These are phyloP conservation scores for Akanthomyces dipterigenus DNA, from an alignment of 2,329 filamentous ascomycete genomes.

Conservation along the genomic window DNA sequence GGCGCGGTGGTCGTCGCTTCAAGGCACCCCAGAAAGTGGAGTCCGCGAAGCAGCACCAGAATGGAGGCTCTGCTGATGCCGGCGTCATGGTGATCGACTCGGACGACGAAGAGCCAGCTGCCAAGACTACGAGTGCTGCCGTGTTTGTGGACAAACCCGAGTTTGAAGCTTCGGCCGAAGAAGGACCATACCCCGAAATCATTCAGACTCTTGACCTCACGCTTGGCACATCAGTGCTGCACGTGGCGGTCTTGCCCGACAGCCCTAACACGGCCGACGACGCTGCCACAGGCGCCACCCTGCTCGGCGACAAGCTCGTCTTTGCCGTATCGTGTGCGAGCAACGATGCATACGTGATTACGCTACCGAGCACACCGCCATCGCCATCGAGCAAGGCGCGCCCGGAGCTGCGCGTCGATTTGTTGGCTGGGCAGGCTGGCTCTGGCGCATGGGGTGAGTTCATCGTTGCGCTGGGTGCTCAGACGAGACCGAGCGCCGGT, in stretches of 20 bases:
- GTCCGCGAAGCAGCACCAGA: conserved; percentile 37
- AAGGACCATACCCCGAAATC: conserved; percentile 47
- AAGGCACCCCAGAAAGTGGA: conserved; percentile 36
- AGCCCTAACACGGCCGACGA: conserved; percentile 43
- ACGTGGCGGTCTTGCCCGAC: conserved; percentile 50
- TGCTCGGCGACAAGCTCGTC: conserved; percentile 51
- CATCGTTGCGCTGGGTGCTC: conserved; percentile 46
- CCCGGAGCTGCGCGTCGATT: conserved; percentile 42
- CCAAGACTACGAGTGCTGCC: conserved; percentile 23
- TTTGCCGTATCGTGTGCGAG: conserved; percentile 55
- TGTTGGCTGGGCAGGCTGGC: conserved; percentile 49
- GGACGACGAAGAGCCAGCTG: conserved; percentile 46
- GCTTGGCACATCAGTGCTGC: conserved; percentile 47
- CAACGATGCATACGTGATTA: conserved; percentile 50
- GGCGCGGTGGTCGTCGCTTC: conserved; percentile 57
- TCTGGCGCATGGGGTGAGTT: conserved; percentile 59
- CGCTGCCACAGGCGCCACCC: conserved; percentile 35
- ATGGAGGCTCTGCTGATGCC: conserved; percentile 42
- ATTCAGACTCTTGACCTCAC: conserved; percentile 56
- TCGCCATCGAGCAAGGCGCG: conserved; percentile 53
- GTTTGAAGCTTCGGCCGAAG: conserved; percentile 48
- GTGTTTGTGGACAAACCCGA: conserved; percentile 18
- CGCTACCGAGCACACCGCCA: conserved; percentile 54
- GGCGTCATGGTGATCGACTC: conserved; percentile 58
- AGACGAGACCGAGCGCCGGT: conserved; percentile 45